A percentile compares a stretch with the other conserved stretches of the same genome.
phyloP scores from a whole-genome alignment of 257 asterid species.

The Scutellaria barbata region DNA sequence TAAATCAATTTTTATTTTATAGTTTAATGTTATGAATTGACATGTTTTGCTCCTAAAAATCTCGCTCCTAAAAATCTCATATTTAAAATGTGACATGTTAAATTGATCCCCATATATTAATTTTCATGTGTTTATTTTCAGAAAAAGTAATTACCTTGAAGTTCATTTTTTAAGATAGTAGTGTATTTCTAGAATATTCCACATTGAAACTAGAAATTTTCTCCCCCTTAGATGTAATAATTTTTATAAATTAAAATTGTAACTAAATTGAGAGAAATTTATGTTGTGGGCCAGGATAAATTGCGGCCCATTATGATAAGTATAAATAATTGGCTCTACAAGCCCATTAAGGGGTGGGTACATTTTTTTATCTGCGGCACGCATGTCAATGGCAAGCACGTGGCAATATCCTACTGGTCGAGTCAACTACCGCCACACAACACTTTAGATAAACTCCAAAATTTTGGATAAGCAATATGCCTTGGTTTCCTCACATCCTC shows the following conservation, averaged over 20 bases:
- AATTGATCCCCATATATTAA: too few relatives aligned
- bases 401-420: constrained; percentile 33
- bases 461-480: constrained; percentile 42
- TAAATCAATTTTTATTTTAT: too few relatives aligned
- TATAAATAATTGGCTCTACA: background rate
- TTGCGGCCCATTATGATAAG: background rate
- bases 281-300: constrained; percentile 28
- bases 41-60: too few relatives aligned
- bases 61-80: too few relatives aligned
- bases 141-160: too few relatives aligned
- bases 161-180: too few relatives aligned
- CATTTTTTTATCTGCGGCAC: constrained; percentile 34
- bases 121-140: too few relatives aligned
- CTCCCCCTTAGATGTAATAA: too few relatives aligned
- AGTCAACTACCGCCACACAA: constrained; percentile 32
- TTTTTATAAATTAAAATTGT: background rate
- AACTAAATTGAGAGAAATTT: background rate
- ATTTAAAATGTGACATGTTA: too few relatives aligned
- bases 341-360: constrained; percentile 28
- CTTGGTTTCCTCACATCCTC: constrained; percentile 29
- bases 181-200: too few relatives aligned
- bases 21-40: too few relatives aligned
- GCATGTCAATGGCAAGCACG: constrained; percentile 35
- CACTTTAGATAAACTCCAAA: constrained; percentile 48
- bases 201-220: too few relatives aligned